Evolutionary conservation across 345 rosid genomes (phyloP).

Genomic region (Populus davidiana): DNA sequence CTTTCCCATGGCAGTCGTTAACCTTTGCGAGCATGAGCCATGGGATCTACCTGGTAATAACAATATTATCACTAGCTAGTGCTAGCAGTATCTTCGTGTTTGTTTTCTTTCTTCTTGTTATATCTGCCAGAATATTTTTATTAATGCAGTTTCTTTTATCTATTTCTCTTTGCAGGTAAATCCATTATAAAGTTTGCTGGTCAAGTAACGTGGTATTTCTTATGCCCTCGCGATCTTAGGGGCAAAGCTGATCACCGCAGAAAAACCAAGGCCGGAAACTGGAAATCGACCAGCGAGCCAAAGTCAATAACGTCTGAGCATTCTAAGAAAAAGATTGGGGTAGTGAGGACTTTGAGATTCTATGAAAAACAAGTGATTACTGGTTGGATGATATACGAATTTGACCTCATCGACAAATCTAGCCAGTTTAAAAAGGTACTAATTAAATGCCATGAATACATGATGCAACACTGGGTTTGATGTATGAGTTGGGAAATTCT

Average conservation of each 20-base stretch:
- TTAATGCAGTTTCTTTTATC: background rate
- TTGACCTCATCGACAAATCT: slow-evolving; percentile 1
- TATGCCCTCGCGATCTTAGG: background rate
- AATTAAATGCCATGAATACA: background rate
- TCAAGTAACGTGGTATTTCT: slow-evolving; percentile 1
- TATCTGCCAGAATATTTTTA: background rate
- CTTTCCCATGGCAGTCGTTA: slow-evolving; percentile 32
- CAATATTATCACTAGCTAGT: background rate
- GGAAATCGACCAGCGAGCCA: background rate
- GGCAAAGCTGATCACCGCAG: background rate
- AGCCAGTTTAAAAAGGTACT: background rate
- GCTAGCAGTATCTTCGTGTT: background rate
- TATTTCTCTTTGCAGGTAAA: background rate
- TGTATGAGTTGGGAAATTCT: background rate
- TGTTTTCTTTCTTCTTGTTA: background rate
- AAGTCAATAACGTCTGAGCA: background rate
- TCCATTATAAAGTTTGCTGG: background rate
- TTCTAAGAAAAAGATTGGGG: background rate
- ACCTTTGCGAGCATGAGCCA: slow-evolving; percentile 41
- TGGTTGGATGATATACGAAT: slow-evolving; percentile 8
- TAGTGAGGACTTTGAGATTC: background rate
- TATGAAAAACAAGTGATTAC: background rate
- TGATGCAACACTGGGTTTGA: background rate
- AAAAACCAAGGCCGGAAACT: background rate
- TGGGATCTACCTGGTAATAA: slow-evolving; percentile 41